phyloP scores from a whole-genome alignment of 768 basidiomycete species.

The Suillus cothurnatus region DNA sequence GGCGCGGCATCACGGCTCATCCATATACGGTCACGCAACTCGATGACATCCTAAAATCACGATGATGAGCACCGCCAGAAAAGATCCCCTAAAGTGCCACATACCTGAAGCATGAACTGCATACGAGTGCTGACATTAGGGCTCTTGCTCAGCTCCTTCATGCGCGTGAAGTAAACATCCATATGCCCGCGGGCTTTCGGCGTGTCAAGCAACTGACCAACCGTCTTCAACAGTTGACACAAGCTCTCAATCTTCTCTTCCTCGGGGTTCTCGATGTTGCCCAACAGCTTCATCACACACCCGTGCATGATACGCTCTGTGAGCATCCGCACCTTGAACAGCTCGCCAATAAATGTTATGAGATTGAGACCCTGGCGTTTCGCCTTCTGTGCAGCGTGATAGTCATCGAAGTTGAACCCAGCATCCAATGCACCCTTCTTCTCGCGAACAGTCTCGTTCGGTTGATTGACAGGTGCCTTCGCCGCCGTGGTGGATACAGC shows the following conservation, averaged over 20 bases:
- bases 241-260: slow-evolving; percentile 98
- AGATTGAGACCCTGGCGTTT: slow-evolving; percentile 97
- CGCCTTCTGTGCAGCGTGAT: slow-evolving; percentile 94
- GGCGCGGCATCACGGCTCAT: slow-evolving; percentile 77
- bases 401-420: slow-evolving; percentile 92
- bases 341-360: slow-evolving; percentile 97
- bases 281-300: slow-evolving; percentile 93
- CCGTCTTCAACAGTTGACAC: slow-evolving; percentile 90
- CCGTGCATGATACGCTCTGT: slow-evolving; percentile 98
- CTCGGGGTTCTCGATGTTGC: slow-evolving; percentile 93
- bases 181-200: slow-evolving; percentile 82
- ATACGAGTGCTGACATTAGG: slow-evolving; percentile 81
- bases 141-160: slow-evolving; percentile 81
- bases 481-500: slow-evolving; percentile 82
- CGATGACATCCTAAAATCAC: slow-evolving; percentile 76
- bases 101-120: slow-evolving; percentile 93
- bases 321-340: slow-evolving; percentile 99
- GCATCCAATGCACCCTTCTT: slow-evolving; percentile 54
- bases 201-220: slow-evolving; percentile 82
- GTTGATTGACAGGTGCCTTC: slow-evolving; percentile 86
- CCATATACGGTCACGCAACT: slow-evolving; percentile 87
- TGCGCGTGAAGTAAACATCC: slow-evolving; percentile 91
- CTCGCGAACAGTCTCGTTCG: slow-evolving; percentile 68
- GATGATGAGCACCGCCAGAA: slow-evolving; percentile 6
- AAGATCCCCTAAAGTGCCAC: slow-evolving; percentile 25